Percentiles rank a stretch among this genome's conserved stretches.
phyloP scores from a whole-genome alignment of 2,329 filamentous ascomycete genomes.

The Clonostachys rhizophaga region DNA sequence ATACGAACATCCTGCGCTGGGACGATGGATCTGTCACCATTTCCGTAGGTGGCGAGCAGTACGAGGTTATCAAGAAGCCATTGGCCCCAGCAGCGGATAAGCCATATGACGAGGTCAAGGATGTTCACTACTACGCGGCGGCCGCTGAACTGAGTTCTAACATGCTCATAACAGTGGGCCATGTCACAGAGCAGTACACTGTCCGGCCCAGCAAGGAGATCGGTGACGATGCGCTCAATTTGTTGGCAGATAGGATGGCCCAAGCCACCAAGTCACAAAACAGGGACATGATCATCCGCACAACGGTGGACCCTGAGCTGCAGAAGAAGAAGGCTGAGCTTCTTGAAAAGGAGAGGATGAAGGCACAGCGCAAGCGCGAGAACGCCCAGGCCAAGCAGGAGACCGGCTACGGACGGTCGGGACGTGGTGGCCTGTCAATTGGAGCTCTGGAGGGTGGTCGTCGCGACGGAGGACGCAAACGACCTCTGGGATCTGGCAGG shows the following conservation, averaged over 20 bases:
- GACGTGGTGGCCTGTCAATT: constrained; percentile 57
- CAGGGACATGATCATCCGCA: constrained; percentile 63
- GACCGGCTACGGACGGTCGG: constrained; percentile 45
- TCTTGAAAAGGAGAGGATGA: constrained; percentile 69
- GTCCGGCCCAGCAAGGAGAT: constrained; percentile 63
- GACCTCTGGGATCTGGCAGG: constrained; percentile 41
- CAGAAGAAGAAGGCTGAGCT: constrained; percentile 69
- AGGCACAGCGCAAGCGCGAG: constrained; percentile 61
- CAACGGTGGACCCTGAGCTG: constrained; percentile 70
- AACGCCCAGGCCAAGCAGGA: constrained; percentile 62
- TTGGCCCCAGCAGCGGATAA: constrained; percentile 59
- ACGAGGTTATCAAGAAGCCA: constrained; percentile 66
- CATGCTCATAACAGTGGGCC: constrained; percentile 68
- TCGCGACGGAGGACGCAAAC: constrained; percentile 45
- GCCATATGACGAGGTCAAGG: constrained; percentile 61
- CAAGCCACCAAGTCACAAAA: constrained; percentile 53
- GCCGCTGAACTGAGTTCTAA: constrained; percentile 65
- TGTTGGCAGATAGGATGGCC: constrained; percentile 63
- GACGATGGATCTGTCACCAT: constrained; percentile 75
- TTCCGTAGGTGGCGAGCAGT: constrained; percentile 71
- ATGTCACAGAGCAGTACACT: constrained; percentile 68
- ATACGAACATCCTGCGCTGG: constrained; percentile 71
- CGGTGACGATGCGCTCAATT: constrained; percentile 67
- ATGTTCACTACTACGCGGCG: constrained; percentile 73
- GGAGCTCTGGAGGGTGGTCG: constrained; percentile 64